Evolutionary conservation across 441 rosid genomes (phyloP).

Genomic region (Arabidopsis hybrid): DNA sequence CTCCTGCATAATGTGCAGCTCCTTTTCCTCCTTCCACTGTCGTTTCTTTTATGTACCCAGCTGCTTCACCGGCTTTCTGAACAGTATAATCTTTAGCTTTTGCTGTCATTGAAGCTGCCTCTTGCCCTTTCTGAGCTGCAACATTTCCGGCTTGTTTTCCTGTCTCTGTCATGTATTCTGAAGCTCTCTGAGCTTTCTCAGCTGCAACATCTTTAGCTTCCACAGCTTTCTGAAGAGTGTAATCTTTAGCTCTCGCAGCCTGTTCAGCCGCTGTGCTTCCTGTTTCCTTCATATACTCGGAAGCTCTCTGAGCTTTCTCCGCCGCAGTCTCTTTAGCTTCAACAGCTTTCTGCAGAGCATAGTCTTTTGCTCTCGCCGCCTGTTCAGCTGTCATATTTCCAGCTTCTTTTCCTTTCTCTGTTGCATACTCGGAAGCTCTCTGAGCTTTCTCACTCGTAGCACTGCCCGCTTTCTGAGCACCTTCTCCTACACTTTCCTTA

Average conservation of each 20-base stretch:
- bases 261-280: constrained; percentile 28
- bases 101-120: constrained; percentile 42
- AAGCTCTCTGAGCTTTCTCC: constrained; percentile 21
- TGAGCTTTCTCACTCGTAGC: constrained; percentile 40
- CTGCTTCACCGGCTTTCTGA: constrained; percentile 41
- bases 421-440: constrained; percentile 32
- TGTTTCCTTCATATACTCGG: not conserved
- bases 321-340: constrained; percentile 32
- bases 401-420: constrained; percentile 44
- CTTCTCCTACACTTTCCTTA: constrained; percentile 20
- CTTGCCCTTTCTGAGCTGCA: constrained; percentile 48
- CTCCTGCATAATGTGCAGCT: constrained; percentile 58
- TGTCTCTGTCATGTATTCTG: constrained; percentile 45
- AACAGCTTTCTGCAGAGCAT: constrained; percentile 8
- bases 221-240: constrained; percentile 22
- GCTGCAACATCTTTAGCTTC: constrained; percentile 51
- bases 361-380: constrained; percentile 8
- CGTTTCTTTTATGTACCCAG: constrained; percentile 56
- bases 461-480: constrained; percentile 8
- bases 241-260: constrained; percentile 43
- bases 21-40: constrained; percentile 59
- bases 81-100: constrained; percentile 47
- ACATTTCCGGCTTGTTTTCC: constrained; percentile 50
- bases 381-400: constrained; percentile 11
- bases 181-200: constrained; percentile 50